Percentiles rank a stretch among this genome's conserved stretches.
phyloP scores from a whole-genome alignment of 805 yeast species.

The Lipomyces japonicus region DNA sequence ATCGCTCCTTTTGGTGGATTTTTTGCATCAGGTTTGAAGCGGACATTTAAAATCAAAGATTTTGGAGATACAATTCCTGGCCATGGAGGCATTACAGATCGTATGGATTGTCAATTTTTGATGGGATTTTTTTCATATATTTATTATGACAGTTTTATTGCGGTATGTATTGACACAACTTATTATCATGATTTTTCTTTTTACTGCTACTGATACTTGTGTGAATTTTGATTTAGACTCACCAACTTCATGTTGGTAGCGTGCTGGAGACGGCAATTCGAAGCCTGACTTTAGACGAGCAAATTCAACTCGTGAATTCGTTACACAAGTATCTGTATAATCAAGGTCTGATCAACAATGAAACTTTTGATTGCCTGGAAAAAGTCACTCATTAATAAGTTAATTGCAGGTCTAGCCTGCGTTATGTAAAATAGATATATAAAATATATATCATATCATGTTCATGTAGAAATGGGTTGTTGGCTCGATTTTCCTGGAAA shows the following conservation, averaged over 20 bases:
- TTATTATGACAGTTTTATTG: slow-evolving; percentile 88
- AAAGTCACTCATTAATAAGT: background rate
- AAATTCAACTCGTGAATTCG: slow-evolving; percentile 56
- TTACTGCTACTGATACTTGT: too few relatives aligned
- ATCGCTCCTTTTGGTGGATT: slow-evolving; percentile 99
- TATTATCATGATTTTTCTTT: background rate
- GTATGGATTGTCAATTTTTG: slow-evolving; percentile 95
- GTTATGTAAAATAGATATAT: too few relatives aligned
- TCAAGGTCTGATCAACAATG: slow-evolving; percentile 31
- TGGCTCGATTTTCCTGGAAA: too few relatives aligned
- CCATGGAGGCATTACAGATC: slow-evolving; percentile 96
- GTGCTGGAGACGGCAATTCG: slow-evolving; percentile 71
- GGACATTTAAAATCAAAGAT: slow-evolving; percentile 94
- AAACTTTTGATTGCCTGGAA: slow-evolving; percentile 26
- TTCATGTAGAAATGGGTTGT: too few relatives aligned
- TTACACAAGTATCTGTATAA: slow-evolving; percentile 51
- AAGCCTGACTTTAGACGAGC: slow-evolving; percentile 63
- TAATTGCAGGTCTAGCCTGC: too few relatives aligned
- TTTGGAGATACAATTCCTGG: slow-evolving; percentile 99
- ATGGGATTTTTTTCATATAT: slow-evolving; percentile 95
- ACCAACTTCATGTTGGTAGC: slow-evolving; percentile 57
- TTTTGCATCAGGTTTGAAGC: slow-evolving; percentile 94
- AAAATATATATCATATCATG: too few relatives aligned
- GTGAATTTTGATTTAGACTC: slow-evolving; percentile 23
- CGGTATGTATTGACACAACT: slow-evolving; percentile 43